phyloP scores from a whole-genome alignment of 495 filamentous ascomycete genomes.

The Xylaria palmicola region DNA sequence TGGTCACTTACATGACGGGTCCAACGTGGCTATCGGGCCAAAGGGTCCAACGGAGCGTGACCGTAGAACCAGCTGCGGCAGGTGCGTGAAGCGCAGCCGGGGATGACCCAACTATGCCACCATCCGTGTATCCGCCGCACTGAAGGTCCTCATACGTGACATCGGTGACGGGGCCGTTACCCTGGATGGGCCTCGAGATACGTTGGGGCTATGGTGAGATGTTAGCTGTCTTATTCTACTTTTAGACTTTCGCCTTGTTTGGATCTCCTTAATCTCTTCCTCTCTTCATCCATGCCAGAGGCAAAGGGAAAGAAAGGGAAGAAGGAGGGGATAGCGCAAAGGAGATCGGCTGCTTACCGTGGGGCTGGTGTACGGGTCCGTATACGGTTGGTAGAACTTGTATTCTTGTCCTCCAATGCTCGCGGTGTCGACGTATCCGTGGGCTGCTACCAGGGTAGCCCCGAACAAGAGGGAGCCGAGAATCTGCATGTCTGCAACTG shows the following conservation, averaged over 20 bases:
- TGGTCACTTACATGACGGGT: conserved; percentile 63
- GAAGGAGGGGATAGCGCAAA: too few species aligned
- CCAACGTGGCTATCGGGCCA: conserved; percentile 65
- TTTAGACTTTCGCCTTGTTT: neutral
- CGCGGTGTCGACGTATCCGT: conserved; percentile 59
- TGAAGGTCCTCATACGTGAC: conserved; percentile 45
- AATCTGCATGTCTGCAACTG: conserved; percentile 27
- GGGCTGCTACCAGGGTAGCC: conserved; percentile 56
- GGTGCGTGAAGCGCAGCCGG: conserved; percentile 55
- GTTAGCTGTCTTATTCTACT: neutral
- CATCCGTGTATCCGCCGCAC: conserved; percentile 41
- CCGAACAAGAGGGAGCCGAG: conserved; percentile 45
- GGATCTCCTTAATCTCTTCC: too few species aligned
- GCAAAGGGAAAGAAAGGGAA: too few species aligned
- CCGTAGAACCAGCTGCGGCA: conserved; percentile 53
- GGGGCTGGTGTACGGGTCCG: conserved; percentile 48
- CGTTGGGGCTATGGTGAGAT: conserved; percentile 29
- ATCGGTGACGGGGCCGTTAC: conserved; percentile 52
- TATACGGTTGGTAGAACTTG: conserved; percentile 42
- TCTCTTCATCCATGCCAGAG: too few species aligned
- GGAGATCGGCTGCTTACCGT: conserved; percentile 5
- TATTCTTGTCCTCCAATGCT: conserved; percentile 45
- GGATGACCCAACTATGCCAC: conserved; percentile 41
- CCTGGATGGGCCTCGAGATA: conserved; percentile 48
- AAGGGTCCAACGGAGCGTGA: conserved; percentile 61